Conservation (phyloP, 768 basidiomycete genomes). For the Mycena maculata region DNA sequence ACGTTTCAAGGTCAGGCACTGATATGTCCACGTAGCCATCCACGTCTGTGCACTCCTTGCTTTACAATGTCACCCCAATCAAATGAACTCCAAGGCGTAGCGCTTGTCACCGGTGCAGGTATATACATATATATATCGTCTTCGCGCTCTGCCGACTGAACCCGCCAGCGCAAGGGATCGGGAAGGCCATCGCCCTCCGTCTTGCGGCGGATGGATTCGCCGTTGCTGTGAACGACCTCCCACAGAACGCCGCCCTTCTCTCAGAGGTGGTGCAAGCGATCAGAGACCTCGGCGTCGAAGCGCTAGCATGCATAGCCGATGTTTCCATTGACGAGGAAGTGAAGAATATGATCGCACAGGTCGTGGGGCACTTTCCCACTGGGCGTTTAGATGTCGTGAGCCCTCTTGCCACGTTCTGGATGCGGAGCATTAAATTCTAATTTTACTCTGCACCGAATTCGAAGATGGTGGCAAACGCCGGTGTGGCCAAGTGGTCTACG, state of each 20-base stretch:
- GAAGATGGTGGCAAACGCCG: constrained; percentile 44
- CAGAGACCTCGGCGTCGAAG: constrained; percentile 11
- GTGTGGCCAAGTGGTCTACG: constrained; percentile 20
- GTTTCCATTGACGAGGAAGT: constrained; percentile 41
- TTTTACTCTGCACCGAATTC: no score
- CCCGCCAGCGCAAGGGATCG: constrained; percentile 53
- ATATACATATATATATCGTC: background rate
- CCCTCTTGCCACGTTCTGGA: background rate
- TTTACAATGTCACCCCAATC: constrained; percentile 5
- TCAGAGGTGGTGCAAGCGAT: constrained; percentile 36
- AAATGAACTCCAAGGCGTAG: constrained; percentile 4
- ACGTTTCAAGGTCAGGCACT: constrained; percentile 2
- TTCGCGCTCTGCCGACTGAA: no score
- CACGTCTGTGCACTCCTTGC: background rate
- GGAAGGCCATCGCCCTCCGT: constrained; percentile 52
- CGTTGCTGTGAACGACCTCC: constrained; percentile 50
- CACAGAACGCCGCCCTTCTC: constrained; percentile 21
- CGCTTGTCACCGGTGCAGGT: constrained; percentile 30
- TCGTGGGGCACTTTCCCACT: constrained; percentile 23
- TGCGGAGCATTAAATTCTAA: background rate
- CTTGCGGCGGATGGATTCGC: constrained; percentile 55
- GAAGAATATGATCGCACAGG: constrained; percentile 35
- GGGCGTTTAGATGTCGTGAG: constrained; percentile 36
- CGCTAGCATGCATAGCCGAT: constrained; percentile 35
- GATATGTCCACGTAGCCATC: constrained; percentile 1